Base-by-base conservation (phyloP, 2,329 filamentous ascomycete genomes). In the Nemania abortiva region DNA sequence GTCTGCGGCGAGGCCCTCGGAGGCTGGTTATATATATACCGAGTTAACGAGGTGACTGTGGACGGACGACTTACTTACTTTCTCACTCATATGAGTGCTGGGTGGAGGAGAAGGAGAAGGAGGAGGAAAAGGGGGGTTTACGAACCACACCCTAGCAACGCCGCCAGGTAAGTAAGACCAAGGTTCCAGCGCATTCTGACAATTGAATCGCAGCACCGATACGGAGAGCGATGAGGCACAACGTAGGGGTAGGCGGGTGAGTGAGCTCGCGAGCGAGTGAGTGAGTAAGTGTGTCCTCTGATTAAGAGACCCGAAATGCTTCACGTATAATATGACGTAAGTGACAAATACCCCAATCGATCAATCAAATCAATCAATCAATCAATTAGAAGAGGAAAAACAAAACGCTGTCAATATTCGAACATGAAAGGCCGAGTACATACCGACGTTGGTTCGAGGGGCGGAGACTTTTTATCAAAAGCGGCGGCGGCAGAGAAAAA, bases 101-200 rank as follows among this genome's bases (percentile, higher is more conserved):
- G n/a, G n/a, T n/a, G n/a, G n/a, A n/a, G n/a, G n/a, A n/a, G n/a
- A n/a, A n/a, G n/a, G n/a, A n/a, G n/a, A n/a, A n/a, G n/a, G n/a
- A n/a, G n/a, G n/a, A n/a, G n/a, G n/a, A n/a, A n/a, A n/a, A n/a
- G n/a, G n/a, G n/a, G n/a, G n/a, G n/a, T n/a, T n/a, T 55, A 73
- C 74, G 31, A 69, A 77, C 76, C 72, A 61, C 72, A 65, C n/a
- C 76, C 72, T 50, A 76, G 54, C 39, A 76, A 54, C 39, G 74
- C 69, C 47, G 72, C 70, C 49, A 68, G 57, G 62, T 68, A 74
- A 18, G 69, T 50, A 47, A 76, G 63, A 42, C 74, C 65, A 29
- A 70, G 65, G 49, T 70, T 75, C 72, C 72, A 77, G 64, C 74
- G 75, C 76, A 77, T 77, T 27, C 20, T 76, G 59, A 52, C 13